Percentiles rank a stretch among this genome's conserved stretches.
These are phyloP conservation scores for Piper longum DNA, from an alignment of 164 flowering plant species.

Conservation along the genomic window DNA sequence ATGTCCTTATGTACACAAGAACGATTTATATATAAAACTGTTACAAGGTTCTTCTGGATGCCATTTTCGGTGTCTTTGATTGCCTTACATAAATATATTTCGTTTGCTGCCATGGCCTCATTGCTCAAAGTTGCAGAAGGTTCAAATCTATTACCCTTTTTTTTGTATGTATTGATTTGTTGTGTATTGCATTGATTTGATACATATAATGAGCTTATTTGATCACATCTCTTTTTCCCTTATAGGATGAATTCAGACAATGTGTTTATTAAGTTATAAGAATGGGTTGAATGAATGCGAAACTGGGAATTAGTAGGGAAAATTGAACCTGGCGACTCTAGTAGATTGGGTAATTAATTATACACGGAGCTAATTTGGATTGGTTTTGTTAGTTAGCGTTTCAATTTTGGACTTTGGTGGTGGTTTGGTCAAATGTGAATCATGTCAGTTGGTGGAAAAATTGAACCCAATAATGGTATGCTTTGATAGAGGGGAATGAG, in stretches of 20 bases:
- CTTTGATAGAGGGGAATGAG: too few relatives aligned
- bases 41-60: too few relatives aligned
- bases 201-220: neutral
- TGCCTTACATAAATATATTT: neutral
- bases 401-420: too few relatives aligned
- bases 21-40: too few relatives aligned
- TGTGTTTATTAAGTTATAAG: neutral
- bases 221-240: neutral
- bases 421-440: too few relatives aligned
- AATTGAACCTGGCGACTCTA: neutral
- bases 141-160: slow-evolving; percentile 10
- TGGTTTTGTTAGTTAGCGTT: too few relatives aligned
- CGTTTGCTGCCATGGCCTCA: slow-evolving; percentile 32
- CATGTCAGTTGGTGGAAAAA: too few relatives aligned
- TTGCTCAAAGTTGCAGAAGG: slow-evolving; percentile 97
- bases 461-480: too few relatives aligned
- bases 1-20: too few relatives aligned
- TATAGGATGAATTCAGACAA: neutral
- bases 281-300: neutral
- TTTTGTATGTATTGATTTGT: neutral
- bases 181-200: neutral
- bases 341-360: too few relatives aligned
- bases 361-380: too few relatives aligned
- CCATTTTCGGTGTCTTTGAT: too few relatives aligned
- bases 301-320: neutral